Evolutionary conservation across 139 green algal genomes (phyloP), one percentile per base, ranked within the genome.

Genomic region (Desmodesmus armatus): DNA sequence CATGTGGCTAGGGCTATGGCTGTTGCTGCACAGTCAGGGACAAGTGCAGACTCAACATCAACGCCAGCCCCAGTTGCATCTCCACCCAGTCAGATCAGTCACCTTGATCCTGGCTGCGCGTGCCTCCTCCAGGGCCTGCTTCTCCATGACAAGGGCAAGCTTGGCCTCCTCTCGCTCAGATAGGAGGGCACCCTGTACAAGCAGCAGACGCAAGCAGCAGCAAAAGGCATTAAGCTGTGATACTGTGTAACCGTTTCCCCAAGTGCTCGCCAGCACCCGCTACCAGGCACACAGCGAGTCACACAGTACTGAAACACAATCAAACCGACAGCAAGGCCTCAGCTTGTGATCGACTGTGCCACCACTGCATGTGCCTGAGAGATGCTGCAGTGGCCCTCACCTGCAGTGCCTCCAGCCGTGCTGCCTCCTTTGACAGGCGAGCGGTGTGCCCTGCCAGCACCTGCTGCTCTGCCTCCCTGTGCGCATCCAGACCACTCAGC

Each of bases 121-220:
- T 65, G 80, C 80, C 49, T 86, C 80, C 69, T 86, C 80, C 69
- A 86, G 80, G 25, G 69, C 69, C 51, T 80, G 39, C 66, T 79
- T 78, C 80, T 86, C 80, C 39, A 63, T 13, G 4, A 25, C 65
- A 21, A 79, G 37, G 11, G 67, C 67, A 9, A 79, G 66, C 67
- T 47, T 69, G 23, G 58, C 39, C 69, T 86, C 80, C 25, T 86
- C 67, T 21, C 80, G 69, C 69, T 86, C 80, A 40, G 37, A 55
- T 25, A 86, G 70, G 35, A 86, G 51, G 9, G 70, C 69, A 44
- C 69, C 33, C 80, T 86, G 69, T 31, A 79, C 11, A 5, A 58
- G 9, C 15, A 40, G 33, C 66, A 74, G 66, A 39, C 17, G 2
- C n/a, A 35, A 63, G 29, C 58, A 67, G 58, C 58, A 67, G 13